Evolutionary conservation across 768 basidiomycete genomes (phyloP).

Genomic region (Xerocomellus chrysenteron): DNA sequence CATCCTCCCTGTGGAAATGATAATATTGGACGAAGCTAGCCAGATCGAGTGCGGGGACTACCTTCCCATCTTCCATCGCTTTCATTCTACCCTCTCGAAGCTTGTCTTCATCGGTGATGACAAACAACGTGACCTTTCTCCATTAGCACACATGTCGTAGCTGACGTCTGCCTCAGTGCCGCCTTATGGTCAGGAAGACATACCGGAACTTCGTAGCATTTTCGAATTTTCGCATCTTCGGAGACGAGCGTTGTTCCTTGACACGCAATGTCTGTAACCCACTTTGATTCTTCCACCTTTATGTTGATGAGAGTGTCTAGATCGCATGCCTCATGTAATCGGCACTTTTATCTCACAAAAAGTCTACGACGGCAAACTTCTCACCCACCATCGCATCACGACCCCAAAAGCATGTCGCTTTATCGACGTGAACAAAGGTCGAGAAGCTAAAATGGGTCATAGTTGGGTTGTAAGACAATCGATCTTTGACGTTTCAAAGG

Average conservation of each 20-base stretch:
- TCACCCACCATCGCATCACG: conserved; percentile 50
- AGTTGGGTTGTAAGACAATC: conserved; percentile 37
- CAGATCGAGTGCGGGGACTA: conserved; percentile 46
- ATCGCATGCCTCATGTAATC: conserved; percentile 80
- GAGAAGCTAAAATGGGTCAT: conserved; percentile 23
- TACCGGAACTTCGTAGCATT: conserved; percentile 64
- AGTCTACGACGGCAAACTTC: conserved; percentile 60
- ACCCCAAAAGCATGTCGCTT: conserved; percentile 36
- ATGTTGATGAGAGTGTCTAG: conserved; percentile 36
- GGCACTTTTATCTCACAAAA: conserved; percentile 65
- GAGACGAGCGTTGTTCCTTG: conserved; percentile 48
- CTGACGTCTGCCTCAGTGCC: conserved; percentile 50
- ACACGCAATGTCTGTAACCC: conserved; percentile 65
- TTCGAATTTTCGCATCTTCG: conserved; percentile 69
- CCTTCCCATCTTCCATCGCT: conserved; percentile 34
- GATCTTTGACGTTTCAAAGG: background rate
- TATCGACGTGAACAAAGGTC: conserved; percentile 39
- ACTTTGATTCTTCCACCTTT: background rate
- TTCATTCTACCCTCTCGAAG: conserved; percentile 28
- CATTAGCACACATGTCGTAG: background rate
- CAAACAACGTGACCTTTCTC: conserved; percentile 33
- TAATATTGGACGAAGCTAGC: conserved; percentile 49
- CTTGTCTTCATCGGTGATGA: conserved; percentile 42
- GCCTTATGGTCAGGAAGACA: conserved; percentile 72
- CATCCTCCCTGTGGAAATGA: conserved; percentile 34